Conservation (phyloP, 352 stramenopile species). For the Phytophthora cactorum region DNA sequence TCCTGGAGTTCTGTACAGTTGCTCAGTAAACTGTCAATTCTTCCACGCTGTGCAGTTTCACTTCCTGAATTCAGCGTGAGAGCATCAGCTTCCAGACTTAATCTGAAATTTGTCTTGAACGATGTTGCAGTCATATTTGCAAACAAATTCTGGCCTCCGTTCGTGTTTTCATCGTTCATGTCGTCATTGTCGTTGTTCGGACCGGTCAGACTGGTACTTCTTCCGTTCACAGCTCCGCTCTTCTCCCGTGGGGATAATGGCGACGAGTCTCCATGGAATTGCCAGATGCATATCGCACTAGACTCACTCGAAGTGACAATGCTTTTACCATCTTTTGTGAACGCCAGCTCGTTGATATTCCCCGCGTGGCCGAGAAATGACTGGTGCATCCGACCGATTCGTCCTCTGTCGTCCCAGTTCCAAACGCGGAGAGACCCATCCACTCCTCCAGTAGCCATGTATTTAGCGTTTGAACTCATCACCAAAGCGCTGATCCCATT, state of each 20-base stretch:
- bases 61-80: constrained; percentile 27
- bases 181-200: background rate
- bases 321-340: constrained; percentile 47
- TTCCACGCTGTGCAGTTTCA: constrained; percentile 1
- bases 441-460: constrained; percentile 61
- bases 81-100: constrained; percentile 46
- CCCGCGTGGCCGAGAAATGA: constrained; percentile 56
- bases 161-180: background rate
- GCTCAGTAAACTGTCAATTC: constrained; percentile 17
- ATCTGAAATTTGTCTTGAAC: constrained; percentile 42
- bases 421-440: constrained; percentile 71
- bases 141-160: constrained; percentile 23
- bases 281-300: constrained; percentile 64
- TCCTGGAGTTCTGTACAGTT: constrained; percentile 2
- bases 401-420: constrained; percentile 60
- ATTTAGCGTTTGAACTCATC: constrained; percentile 66
- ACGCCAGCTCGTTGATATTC: constrained; percentile 42
- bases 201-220: background rate
- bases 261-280: constrained; percentile 54
- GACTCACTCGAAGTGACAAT: constrained; percentile 53
- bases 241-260: constrained; percentile 22
- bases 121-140: constrained; percentile 22
- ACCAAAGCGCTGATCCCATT: constrained; percentile 54
- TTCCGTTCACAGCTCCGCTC: background rate
- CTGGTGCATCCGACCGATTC: constrained; percentile 63